Evolutionary conservation across 306 rosid species (phyloP).

Genomic region (Cercis canadensis): DNA sequence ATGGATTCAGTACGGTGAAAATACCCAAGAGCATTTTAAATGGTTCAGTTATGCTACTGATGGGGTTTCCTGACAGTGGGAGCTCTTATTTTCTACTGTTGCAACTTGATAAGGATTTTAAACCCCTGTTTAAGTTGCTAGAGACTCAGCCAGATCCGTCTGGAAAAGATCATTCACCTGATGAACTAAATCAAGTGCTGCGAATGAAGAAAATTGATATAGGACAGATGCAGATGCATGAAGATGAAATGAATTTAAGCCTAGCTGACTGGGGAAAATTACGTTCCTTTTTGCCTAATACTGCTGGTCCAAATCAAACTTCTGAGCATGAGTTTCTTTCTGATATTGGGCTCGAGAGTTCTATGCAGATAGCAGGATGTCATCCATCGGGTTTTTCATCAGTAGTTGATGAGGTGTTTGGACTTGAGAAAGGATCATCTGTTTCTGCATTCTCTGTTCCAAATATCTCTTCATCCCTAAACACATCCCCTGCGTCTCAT

Average conservation of each 20-base stretch:
- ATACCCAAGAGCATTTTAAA: slow-evolving; percentile 70
- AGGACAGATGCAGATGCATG: slow-evolving; percentile 83
- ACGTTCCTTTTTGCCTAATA: slow-evolving; percentile 53
- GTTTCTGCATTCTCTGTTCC: slow-evolving; percentile 53
- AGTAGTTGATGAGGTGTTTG: slow-evolving; percentile 94
- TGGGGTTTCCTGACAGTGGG: slow-evolving; percentile 98
- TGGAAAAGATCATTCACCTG: slow-evolving; percentile 62
- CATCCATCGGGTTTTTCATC: slow-evolving; percentile 88
- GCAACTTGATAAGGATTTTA: slow-evolving; percentile 93
- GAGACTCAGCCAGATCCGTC: slow-evolving; percentile 73
- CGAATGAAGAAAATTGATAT: slow-evolving; percentile 79
- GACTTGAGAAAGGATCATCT: slow-evolving; percentile 79
- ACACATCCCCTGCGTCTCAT: slow-evolving; percentile 62
- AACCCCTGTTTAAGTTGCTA: slow-evolving; percentile 85
- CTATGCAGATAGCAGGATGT: slow-evolving; percentile 64
- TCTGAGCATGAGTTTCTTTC: slow-evolving; percentile 63
- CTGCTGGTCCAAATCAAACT: slow-evolving; percentile 55
- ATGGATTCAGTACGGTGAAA: slow-evolving; percentile 75
- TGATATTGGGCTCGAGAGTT: slow-evolving; percentile 59
- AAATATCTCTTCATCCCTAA: slow-evolving; percentile 59
- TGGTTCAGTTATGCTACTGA: slow-evolving; percentile 76
- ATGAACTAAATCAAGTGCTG: slow-evolving; percentile 65
- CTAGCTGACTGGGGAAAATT: slow-evolving; percentile 79
- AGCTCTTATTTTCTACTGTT: slow-evolving; percentile 81
- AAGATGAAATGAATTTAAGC: slow-evolving; percentile 89